Base-by-base conservation (phyloP, 352 stramenopile species). In the Pythium angustatum region DNA sequence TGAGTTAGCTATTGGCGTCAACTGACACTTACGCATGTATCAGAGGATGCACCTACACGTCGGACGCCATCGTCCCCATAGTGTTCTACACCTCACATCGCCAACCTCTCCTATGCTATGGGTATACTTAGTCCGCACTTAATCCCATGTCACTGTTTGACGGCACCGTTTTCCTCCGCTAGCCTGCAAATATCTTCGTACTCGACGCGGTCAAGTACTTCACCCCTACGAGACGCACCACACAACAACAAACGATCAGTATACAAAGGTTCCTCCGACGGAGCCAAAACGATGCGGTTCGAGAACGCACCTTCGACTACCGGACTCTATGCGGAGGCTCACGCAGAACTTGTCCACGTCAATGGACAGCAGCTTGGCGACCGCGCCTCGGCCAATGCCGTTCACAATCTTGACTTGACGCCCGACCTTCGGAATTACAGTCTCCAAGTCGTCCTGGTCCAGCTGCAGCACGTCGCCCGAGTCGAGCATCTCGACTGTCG, bases 391-490 rank as follows among this genome's bases (percentile, higher is more conserved):
- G 6, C 84, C 82, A 19, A 77, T 52, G 40, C 85, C 83, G 41
- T 95, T 91, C 7, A 96, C 82, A 63, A 95, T 81, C 66, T 87
- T 89, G 7, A 96, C 82, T 26, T 64, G 77, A 2, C 77, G 68
- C 14, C 82, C 84, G 30, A 76, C 75, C 58, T 89, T 85, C 4
- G 84, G 87, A 59, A 96, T 96, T 22, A 97, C 90, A 2, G 90
- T 97, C 74, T 96, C 90, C 2, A 97, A 66, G 61, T 97, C 87
- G 34, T 97, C 87, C 59, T 96, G 87, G 49, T 96, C 90, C 19
- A 96, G 65, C 17, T 79, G 78, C 59, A 96, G 62, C 17, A 95
- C 72, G 51, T 96, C 90, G 19, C 85, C 77, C 15, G 83, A 90
- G 38, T 96, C 88, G 21, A 94, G 34, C 67, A 96, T 79, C 73